These are phyloP conservation scores for Leccinum subatratum DNA, from an alignment of 1,284 basidiomycete genomes.

Conservation along the genomic window DNA sequence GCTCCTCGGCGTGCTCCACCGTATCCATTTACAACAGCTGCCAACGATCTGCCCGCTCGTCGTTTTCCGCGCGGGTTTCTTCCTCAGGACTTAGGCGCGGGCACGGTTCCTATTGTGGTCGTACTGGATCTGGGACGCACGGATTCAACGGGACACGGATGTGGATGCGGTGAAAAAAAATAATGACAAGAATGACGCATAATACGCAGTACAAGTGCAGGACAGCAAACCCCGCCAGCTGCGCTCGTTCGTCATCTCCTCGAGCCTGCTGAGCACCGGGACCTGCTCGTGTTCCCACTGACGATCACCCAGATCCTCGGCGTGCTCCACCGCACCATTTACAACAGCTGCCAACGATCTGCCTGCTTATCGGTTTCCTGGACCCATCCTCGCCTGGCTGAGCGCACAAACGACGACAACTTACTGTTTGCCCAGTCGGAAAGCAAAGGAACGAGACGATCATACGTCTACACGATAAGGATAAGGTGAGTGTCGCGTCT, in stretches of 20 bases:
- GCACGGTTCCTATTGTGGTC: no score
- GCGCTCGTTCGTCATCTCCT: conserved; percentile 38
- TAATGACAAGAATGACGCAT: conserved; percentile 10
- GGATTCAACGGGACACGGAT: neutral
- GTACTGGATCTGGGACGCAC: no score
- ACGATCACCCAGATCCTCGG: conserved; percentile 55
- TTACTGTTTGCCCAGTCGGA: no score
- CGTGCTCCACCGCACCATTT: conserved; percentile 40
- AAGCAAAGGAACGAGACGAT: no score
- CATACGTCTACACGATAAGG: no score
- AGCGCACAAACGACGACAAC: conserved; percentile 24
- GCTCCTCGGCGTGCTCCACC: conserved; percentile 44
- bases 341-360: conserved; percentile 51
- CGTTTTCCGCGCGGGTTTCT: conserved; percentile 28
- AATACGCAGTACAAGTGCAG: conserved; percentile 21
- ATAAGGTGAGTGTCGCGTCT: no score
- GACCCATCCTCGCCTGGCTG: conserved; percentile 66
- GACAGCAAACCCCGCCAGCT: conserved; percentile 30
- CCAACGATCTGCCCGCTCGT: conserved; percentile 57
- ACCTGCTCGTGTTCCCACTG: conserved; percentile 50
- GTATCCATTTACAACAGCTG: conserved; percentile 50
- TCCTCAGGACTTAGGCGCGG: no score
- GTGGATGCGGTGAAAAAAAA: neutral
- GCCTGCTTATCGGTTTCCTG: conserved; percentile 54
- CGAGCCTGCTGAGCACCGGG: conserved; percentile 32